These are phyloP conservation scores for Aspergillus sp. DNA, from an alignment of 2,329 filamentous ascomycete genomes.

Conservation along the genomic window DNA sequence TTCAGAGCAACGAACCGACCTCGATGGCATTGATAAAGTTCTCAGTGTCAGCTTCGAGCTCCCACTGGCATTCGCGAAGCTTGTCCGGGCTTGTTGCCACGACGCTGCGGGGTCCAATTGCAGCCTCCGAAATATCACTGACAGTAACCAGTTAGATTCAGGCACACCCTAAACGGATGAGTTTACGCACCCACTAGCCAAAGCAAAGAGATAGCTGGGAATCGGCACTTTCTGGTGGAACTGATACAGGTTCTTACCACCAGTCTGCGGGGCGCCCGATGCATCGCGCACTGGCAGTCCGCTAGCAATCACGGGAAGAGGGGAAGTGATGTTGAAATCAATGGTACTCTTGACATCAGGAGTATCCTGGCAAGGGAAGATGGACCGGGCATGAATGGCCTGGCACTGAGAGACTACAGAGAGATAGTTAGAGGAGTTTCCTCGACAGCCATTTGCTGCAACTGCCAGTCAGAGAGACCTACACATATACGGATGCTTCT, in stretches of 20 bases:
- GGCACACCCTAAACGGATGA: neutral
- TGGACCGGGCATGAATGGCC: conserved; percentile 88
- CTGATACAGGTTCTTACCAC: conserved; percentile 64
- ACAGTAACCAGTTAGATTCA: conserved; percentile 21
- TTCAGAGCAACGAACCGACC: conserved; percentile 38
- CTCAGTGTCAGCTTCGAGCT: conserved; percentile 87
- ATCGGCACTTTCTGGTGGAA: conserved; percentile 93
- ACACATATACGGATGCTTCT: conserved; percentile 93
- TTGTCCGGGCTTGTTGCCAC: conserved; percentile 89
- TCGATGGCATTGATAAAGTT: conserved; percentile 88
- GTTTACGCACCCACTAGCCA: conserved; percentile 60
- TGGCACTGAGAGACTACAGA: conserved; percentile 80
- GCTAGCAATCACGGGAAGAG: conserved; percentile 86
- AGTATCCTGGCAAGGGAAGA: conserved; percentile 97
- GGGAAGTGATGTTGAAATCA: conserved; percentile 81
- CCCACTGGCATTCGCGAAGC: conserved; percentile 79
- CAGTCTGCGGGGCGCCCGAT: conserved; percentile 52
- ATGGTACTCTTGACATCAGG: conserved; percentile 97
- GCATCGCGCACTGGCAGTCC: conserved; percentile 63
- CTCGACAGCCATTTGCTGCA: neutral
- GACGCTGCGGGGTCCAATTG: conserved; percentile 79
- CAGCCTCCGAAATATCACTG: conserved; percentile 80
- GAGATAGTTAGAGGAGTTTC: neutral
- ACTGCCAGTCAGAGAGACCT: conserved; percentile 18
- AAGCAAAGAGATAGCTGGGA: conserved; percentile 89